Conservation (phyloP, 1,284 basidiomycete genomes). For the Boletus hoseneyae region DNA sequence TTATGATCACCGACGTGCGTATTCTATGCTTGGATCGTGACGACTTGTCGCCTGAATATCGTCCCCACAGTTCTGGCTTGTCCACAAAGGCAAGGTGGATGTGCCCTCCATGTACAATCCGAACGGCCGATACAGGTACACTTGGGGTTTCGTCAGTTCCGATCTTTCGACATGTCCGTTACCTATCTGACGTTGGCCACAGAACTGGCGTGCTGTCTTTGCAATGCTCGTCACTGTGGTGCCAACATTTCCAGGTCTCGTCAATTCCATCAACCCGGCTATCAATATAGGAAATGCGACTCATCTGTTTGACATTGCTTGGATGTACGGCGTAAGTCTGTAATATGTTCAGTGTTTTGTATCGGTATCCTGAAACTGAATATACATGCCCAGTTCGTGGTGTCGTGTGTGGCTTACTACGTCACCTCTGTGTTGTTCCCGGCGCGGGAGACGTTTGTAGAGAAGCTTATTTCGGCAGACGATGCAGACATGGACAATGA, state of each 20-base stretch:
- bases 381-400: constrained; percentile 34
- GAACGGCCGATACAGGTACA: constrained; percentile 62
- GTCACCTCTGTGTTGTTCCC: constrained; percentile 56
- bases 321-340: constrained; percentile 65
- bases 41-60: background rate
- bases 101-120: constrained; percentile 73
- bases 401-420: constrained; percentile 47
- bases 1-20: constrained; percentile 71
- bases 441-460: constrained; percentile 55
- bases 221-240: constrained; percentile 57
- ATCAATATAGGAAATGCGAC: constrained; percentile 52
- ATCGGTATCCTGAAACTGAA: constrained; percentile 15
- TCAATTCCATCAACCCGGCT: constrained; percentile 58
- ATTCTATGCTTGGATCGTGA: background rate
- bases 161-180: background rate
- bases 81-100: constrained; percentile 61
- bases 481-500: constrained; percentile 10
- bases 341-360: background rate
- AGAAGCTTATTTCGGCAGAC: constrained; percentile 39
- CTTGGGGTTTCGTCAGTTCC: constrained; percentile 55
- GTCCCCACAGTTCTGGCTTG: constrained; percentile 57
- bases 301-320: constrained; percentile 64
- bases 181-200: constrained; percentile 6
- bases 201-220: constrained; percentile 74
- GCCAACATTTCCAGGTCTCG: constrained; percentile 69